Percentiles rank a stretch among this genome's conserved stretches.
phyloP scores from a whole-genome alignment of 495 filamentous ascomycete genomes.

The Neurospora sp. region DNA sequence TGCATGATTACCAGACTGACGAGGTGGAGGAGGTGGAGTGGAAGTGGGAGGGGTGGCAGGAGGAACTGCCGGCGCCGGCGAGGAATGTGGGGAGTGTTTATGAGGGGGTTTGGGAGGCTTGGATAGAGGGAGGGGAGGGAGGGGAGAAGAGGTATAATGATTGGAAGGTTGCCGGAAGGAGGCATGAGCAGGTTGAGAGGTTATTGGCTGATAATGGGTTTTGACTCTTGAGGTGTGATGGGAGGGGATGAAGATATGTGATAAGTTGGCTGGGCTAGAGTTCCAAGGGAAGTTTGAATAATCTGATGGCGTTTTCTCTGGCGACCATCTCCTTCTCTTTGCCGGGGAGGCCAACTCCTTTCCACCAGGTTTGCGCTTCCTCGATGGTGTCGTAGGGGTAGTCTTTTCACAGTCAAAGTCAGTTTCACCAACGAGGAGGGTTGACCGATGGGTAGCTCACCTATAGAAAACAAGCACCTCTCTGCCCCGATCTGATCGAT shows the following conservation, averaged over 20 bases:
- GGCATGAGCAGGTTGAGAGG: slow-evolving; percentile 29
- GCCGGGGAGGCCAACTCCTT: slow-evolving; percentile 29
- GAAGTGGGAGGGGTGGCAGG: slow-evolving; percentile 32
- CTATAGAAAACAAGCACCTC: slow-evolving; percentile 29
- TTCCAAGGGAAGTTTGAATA: slow-evolving; percentile 39
- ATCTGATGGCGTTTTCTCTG: slow-evolving; percentile 42
- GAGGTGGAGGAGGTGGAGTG: slow-evolving; percentile 32
- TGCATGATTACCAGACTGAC: slow-evolving; percentile 33
- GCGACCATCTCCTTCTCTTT: slow-evolving; percentile 40
- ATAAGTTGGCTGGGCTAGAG: background rate
- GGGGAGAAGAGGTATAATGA: slow-evolving; percentile 15
- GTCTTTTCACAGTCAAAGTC: slow-evolving; percentile 9
- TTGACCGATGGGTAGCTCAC: slow-evolving; percentile 5
- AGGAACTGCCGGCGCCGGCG: slow-evolving; percentile 23
- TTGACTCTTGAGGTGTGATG: background rate
- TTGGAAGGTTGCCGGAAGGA: slow-evolving; percentile 32
- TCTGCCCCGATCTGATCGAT: slow-evolving; percentile 29
- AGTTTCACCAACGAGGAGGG: background rate
- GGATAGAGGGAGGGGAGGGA: background rate
- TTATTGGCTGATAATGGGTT: slow-evolving; percentile 2
- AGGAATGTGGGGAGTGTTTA: slow-evolving; percentile 40
- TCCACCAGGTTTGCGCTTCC: slow-evolving; percentile 47
- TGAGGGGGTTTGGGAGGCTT: slow-evolving; percentile 33
- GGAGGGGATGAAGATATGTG: no score
- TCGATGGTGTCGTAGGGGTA: slow-evolving; percentile 35